Evolutionary conservation across 148 eudicot species (phyloP).

Genomic region (Camellia lanceoleosa): DNA sequence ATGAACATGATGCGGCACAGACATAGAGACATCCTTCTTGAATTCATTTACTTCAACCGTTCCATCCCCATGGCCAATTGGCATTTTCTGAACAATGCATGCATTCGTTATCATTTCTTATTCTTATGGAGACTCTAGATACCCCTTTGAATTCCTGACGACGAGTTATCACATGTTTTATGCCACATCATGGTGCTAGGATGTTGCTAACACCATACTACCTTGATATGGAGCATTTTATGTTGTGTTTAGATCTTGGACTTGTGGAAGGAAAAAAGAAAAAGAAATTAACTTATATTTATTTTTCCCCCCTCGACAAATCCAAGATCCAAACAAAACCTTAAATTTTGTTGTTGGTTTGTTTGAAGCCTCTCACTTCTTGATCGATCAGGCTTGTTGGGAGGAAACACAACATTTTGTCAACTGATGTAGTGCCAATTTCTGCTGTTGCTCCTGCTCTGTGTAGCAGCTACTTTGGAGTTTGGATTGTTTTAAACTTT

Average conservation of each 20-base stretch:
- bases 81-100: not conserved
- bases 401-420: not conserved
- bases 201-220: not conserved
- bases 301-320: too few relatives aligned
- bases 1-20: too few relatives aligned
- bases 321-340: too few relatives aligned
- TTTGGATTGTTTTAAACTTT: not conserved
- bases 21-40: too few relatives aligned
- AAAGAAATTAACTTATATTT: too few relatives aligned
- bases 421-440: not conserved
- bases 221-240: not conserved
- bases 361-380: not conserved
- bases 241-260: too few relatives aligned
- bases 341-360: too few relatives aligned
- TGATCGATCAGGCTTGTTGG: not conserved
- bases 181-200: not conserved
- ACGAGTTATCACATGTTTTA: too few relatives aligned
- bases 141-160: not conserved
- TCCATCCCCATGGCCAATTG: not conserved
- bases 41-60: too few relatives aligned
- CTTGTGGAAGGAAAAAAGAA: too few relatives aligned
- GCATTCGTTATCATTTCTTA: not conserved
- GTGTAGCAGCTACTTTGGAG: not conserved
- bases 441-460: not conserved
- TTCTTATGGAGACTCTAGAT: not conserved